Evolutionary conservation across 2,329 filamentous ascomycete genomes (phyloP).

Genomic region (Fusarium oxysporum): DNA sequence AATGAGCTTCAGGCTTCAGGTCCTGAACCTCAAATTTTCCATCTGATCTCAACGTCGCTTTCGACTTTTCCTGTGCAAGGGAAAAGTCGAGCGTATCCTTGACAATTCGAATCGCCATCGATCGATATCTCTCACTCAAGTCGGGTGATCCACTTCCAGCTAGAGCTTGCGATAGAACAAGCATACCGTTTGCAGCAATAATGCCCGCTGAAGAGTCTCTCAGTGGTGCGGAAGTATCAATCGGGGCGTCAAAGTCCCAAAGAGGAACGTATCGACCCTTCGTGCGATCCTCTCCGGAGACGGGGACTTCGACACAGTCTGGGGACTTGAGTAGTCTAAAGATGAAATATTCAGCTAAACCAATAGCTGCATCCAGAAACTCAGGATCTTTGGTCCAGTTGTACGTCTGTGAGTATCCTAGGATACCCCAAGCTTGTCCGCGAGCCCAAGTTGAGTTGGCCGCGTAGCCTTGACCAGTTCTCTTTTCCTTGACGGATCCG

Average conservation of each 20-base stretch:
- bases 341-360: slow-evolving; percentile 63
- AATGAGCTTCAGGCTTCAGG: slow-evolving; percentile 13
- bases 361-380: slow-evolving; percentile 59
- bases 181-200: slow-evolving; percentile 55
- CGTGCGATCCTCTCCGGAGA: not conserved
- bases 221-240: slow-evolving; percentile 46
- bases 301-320: slow-evolving; percentile 43
- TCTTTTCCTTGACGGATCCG: slow-evolving; percentile 56
- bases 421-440: slow-evolving; percentile 64
- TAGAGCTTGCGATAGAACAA: slow-evolving; percentile 51
- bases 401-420: slow-evolving; percentile 63
- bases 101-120: slow-evolving; percentile 46
- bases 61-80: slow-evolving; percentile 28
- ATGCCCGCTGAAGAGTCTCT: slow-evolving; percentile 54
- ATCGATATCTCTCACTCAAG: slow-evolving; percentile 41
- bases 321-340: slow-evolving; percentile 52
- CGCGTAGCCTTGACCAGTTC: slow-evolving; percentile 62
- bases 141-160: slow-evolving; percentile 14
- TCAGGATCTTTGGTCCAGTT: slow-evolving; percentile 58
- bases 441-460: slow-evolving; percentile 62
- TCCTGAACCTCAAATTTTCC: slow-evolving; percentile 14
- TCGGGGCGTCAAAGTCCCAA: slow-evolving; percentile 62
- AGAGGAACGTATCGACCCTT: slow-evolving; percentile 48
- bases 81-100: slow-evolving; percentile 49
- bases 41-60: not conserved